These are phyloP conservation scores for Cyberlindnera subsufficiens DNA, from an alignment of 805 yeast genomes.

Conservation along the genomic window DNA sequence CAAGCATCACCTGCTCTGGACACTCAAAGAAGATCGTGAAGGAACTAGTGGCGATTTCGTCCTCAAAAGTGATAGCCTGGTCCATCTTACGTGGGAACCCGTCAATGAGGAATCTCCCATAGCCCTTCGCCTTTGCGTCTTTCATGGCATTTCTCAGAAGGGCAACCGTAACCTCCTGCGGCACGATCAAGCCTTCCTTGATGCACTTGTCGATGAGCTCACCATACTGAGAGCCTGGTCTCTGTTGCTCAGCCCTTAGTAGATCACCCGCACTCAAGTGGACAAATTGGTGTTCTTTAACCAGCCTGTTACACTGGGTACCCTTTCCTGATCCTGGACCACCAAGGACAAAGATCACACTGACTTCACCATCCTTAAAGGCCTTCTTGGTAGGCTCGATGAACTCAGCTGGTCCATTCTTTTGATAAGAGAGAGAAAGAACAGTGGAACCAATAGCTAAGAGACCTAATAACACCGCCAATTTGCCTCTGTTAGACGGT, in stretches of 20 bases:
- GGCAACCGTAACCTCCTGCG: slow-evolving; percentile 85
- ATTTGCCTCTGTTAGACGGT: slow-evolving; percentile 23
- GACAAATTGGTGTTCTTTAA: slow-evolving; percentile 71
- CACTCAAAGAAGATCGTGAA: slow-evolving; percentile 76
- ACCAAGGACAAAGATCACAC: slow-evolving; percentile 87
- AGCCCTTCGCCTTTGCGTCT: slow-evolving; percentile 43
- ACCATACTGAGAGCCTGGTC: slow-evolving; percentile 80
- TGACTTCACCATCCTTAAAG: slow-evolving; percentile 59
- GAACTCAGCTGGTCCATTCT: slow-evolving; percentile 37
- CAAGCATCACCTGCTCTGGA: slow-evolving; percentile 77
- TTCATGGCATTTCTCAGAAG: slow-evolving; percentile 74
- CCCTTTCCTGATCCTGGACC: slow-evolving; percentile 99
- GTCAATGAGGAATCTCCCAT: slow-evolving; percentile 68
- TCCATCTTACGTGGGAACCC: slow-evolving; percentile 99
- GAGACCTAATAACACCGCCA: slow-evolving; percentile 34
- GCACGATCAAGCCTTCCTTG: slow-evolving; percentile 86
- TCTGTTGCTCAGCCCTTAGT: slow-evolving; percentile 83
- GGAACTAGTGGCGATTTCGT: slow-evolving; percentile 61
- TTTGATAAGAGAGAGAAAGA: slow-evolving; percentile 36
- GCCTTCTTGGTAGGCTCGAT: slow-evolving; percentile 37
- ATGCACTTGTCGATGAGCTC: slow-evolving; percentile 79
- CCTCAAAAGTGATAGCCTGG: slow-evolving; percentile 92
- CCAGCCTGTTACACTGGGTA: slow-evolving; percentile 87
- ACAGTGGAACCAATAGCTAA: slow-evolving; percentile 45
- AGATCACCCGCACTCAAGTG: slow-evolving; percentile 97